Base-by-base conservation (phyloP, 257 asterid genomes). In the Leptodermis oblonga region DNA sequence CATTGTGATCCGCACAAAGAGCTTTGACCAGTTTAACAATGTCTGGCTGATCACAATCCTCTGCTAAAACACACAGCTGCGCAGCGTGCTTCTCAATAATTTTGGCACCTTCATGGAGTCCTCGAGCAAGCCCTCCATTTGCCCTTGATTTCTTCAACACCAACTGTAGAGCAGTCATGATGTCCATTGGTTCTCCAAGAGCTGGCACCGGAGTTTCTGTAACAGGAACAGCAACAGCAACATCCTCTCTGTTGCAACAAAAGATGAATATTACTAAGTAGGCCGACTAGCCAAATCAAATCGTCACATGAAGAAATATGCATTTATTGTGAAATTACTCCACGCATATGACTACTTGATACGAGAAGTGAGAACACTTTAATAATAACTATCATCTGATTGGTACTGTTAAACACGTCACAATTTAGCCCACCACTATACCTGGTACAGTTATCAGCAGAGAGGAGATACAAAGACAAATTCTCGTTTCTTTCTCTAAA, bases 21-120 rank as follows among this genome's bases (percentile, higher is more conserved):
- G 86, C 89, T 72, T 89, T 89, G 68, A 89, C 95, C 75, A 89
- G 74, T 23, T 89, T 87, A 45, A 85, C 84, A 62, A 84, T 87
- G 60, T 87, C 92, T 1, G 82, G 78, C 68, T 87, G 96, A 73
- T 89, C 82, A 17, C 90, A 82, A 70, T 85, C 92, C 84, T 85
- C 90, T 0, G 92, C 88, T 72, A 89, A 67, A 22, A 87, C 96
- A 65, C 92, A 89, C 28, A 89, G 88, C 64, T 89, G 90, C 2
- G 87, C 94, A 49, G 85, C 81, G 70, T 87, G 90, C 84, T 84
- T 89, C 81, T 84, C 95, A 60, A 87, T 84, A 28, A 83, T 78
- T 79, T 87, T 84, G 22, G 88, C 94, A 63, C 79, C 84, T 69
- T 86, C 88, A 51, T 82, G 94, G 13, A 89, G 88, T 15, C 92